Base-by-base conservation (phyloP, 768 basidiomycete genomes). In the Lyophyllum atratum region DNA sequence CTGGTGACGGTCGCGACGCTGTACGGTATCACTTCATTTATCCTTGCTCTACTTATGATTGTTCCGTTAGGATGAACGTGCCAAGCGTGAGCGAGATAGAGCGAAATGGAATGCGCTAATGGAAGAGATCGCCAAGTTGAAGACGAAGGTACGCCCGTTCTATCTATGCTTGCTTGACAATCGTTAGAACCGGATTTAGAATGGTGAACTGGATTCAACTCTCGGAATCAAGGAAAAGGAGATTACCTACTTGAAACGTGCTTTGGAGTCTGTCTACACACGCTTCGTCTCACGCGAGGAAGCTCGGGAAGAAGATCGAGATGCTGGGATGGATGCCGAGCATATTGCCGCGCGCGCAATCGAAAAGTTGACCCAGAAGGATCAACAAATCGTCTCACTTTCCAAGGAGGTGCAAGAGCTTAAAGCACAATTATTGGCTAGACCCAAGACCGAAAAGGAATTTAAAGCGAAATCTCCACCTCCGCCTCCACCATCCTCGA, bases 181-280 rank as follows among this genome's bases (percentile, higher is more conserved):
- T 12, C 24, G 43, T 63, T 43, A 63, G n/a, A 26, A 52, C 22
- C n/a, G 15, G 25, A 21, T 39, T 14, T 64, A 94, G 90, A 77
- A 77, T 44, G 70, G 70, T 2, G 85, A 87, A 43, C 70, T 85
- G 48, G 85, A 85, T 43, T 70, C 64, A 4, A 62, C 70, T 2
- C 44, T 84, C 2, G 70, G 69, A 4, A 71, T 75, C 52, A 89
- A 86, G 65, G 84, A 89, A 59, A 93, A 92, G 66, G 90, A 94
- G 54, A 78, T 89, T 31, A 61, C 80, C 0, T 91, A 88, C 64
- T 79, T 95, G 37, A 92, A 93, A 66, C 86, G 89, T 14, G 90
- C 92, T n/a, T 76, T 97, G 34, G 92, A 94, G 69, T 89, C 90
- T 7, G 89, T 95, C 4, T 92, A 92, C 70, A 86, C 86, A 11